A percentile compares a stretch with the other conserved stretches of the same genome.
Conservation (phyloP, 1,139 yeast species). For the Suhomyces yuchorum region DNA sequence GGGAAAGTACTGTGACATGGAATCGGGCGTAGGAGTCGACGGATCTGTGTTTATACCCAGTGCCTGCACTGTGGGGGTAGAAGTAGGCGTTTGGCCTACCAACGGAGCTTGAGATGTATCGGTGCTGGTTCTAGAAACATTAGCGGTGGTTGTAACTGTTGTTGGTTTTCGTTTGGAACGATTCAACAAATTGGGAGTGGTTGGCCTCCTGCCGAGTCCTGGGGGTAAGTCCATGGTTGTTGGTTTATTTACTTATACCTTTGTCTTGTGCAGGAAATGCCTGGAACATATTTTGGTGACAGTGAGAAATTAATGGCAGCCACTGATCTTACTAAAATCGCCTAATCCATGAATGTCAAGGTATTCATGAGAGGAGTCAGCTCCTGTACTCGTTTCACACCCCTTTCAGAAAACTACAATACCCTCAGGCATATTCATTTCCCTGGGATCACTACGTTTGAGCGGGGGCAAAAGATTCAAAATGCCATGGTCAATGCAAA, state of each 20-base stretch:
- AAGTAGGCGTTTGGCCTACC: neutral
- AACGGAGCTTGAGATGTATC: neutral
- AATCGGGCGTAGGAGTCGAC: constrained; percentile 6
- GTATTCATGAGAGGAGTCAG: neutral
- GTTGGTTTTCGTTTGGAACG: constrained; percentile 12
- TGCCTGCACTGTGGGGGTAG: constrained; percentile 2
- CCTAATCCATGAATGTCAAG: neutral
- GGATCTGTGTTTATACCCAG: constrained; percentile 2
- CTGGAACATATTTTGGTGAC: neutral
- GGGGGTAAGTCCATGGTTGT: constrained; percentile 1
- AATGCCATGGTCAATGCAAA: constrained; percentile 60
- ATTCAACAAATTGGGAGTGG: constrained; percentile 8
- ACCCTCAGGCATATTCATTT: constrained; percentile 66
- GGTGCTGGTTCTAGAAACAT: constrained; percentile 10
- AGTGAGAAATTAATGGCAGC: neutral
- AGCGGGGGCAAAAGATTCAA: constrained; percentile 64
- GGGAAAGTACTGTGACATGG: constrained; percentile 1
- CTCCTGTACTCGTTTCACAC: constrained; percentile 28
- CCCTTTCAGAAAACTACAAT: constrained; percentile 37
- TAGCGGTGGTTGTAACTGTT: constrained; percentile 15
- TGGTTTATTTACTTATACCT: neutral
- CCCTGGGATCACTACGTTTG: constrained; percentile 55
- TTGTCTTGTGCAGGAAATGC: neutral
- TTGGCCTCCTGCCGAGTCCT: constrained; percentile 5
- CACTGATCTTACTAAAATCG: neutral